Evolutionary conservation across 2,329 filamentous ascomycete genomes (phyloP), one percentile per base, ranked within the genome.

Genomic region (Pseudogymnoascus sp.): DNA sequence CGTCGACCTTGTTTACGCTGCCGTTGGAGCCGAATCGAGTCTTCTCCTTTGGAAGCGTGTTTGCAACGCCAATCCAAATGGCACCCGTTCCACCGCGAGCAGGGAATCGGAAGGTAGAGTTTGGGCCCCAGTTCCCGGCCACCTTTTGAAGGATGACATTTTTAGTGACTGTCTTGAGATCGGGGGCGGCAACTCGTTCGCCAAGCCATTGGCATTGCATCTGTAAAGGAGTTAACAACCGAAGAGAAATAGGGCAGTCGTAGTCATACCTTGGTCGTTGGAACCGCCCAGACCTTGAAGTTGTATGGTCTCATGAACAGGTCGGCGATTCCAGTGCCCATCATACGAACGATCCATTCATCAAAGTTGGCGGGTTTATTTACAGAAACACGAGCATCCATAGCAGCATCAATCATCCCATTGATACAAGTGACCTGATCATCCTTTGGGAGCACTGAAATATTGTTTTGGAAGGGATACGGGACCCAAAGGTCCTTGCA

Each of bases 391-490:
- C 92, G 90, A 71, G 85, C 84, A 77, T 93, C 91, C 67, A 97
- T 76, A 63, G 94, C 89, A 65, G 94, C 90, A 75, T 99, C 93
- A 68, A 99, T 97, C 81, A 99, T 86, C 66, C 93, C 93, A 68
- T 97, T 91, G 71, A 99, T 88, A 76, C 90, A 95, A 73, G 84
- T 87, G 67, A 97, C 91, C 79, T 99, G 92, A 72, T 99, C 94
- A 68, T 97, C 91, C 82, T 97, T 96, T 75, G 91, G 89, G 72
- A 99, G 79, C 87, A 97, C 93, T 71, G 94, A 96, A 74, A 99
- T 93, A 82, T 99, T 99, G 86, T 97, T 99, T 81, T 99, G 94
- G 87, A 99, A 97, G 66, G 94, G 94, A 79, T 99, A 99, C 60
- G 94, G 93, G 62, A 99, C 94, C 94, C 94, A 99, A 73, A 91